Base-by-base conservation (phyloP, 805 yeast genomes). In the Isabelozyma pseudorhagii region DNA sequence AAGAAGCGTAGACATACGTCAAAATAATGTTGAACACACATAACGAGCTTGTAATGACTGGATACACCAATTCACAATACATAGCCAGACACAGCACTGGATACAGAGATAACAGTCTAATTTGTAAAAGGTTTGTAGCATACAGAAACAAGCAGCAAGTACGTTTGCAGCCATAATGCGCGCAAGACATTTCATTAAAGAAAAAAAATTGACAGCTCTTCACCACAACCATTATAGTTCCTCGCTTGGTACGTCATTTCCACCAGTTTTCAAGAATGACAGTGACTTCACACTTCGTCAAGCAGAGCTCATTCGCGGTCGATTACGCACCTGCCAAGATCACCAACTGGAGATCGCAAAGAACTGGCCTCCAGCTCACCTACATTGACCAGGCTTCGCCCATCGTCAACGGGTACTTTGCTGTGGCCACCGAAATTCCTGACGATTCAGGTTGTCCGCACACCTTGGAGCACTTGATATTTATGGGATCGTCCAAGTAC, bases 371-470 rank as follows among this genome's bases (percentile, higher is more conserved):
- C 31, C 96, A 89, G 65, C 68, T 91, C 21, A 86, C 88, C 10
- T 79, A 89, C 53, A 75, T 94, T 38, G 78, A 84, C 60, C 88
- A 87, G 60, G 85, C 90, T 27, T 84, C 96, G 2, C 97, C 98
- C 2, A 77, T 90, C 31, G 91, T 94, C 3, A 84, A 85, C 60
- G 99, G 98, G n/a, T 87, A 87, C 62, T 90, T 94, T 67, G 96
- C 97, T 1, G 96, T 94, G 3, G 97, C 96, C 14, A 91, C 98
- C 0, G 98, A 94, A 65, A 89, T 89, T 46, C 72, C 78, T 18
- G 84, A 90, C 61, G 94, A 92, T 64, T 81, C 91, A 21, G 99
- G 99, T 7, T 82, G 89, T 54, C 99, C 99, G 1, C 99, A 94
- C 61, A 94, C 99, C 1, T 69, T 94, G 46, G 99, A 94, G 69